Evolutionary conservation across 1,139 yeast species (phyloP).

Genomic region (Yueomyces sp.): DNA sequence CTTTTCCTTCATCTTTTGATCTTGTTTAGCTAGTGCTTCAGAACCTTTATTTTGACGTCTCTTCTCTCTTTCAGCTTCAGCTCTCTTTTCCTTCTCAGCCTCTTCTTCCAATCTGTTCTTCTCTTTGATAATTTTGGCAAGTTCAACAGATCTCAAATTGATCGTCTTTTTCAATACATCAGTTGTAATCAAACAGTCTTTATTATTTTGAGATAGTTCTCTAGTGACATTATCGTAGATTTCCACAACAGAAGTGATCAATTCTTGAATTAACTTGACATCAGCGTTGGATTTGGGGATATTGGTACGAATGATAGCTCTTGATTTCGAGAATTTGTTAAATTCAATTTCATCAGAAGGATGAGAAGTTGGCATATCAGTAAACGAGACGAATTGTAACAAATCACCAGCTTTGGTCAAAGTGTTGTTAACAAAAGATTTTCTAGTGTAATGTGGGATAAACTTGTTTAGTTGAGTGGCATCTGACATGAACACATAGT

Average conservation of each 20-base stretch:
- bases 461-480: conserved; percentile 66
- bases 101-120: conserved; percentile 41
- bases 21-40: conserved; percentile 64
- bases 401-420: conserved; percentile 38
- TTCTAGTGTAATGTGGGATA: conserved; percentile 37
- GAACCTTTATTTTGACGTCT: conserved; percentile 33
- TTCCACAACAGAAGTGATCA: conserved; percentile 24
- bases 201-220: conserved; percentile 22
- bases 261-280: conserved; percentile 18
- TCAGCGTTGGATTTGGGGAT: conserved; percentile 15
- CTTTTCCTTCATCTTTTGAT: conserved; percentile 55
- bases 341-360: conserved; percentile 37
- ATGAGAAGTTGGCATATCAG: conserved; percentile 65
- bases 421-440: conserved; percentile 33
- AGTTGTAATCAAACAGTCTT: conserved; percentile 22
- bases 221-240: conserved; percentile 31
- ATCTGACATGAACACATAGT: conserved; percentile 85
- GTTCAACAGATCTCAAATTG: conserved; percentile 33
- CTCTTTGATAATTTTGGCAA: conserved; percentile 44
- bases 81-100: conserved; percentile 63
- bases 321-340: conserved; percentile 43
- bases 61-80: conserved; percentile 43
- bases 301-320: conserved; percentile 22
- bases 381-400: conserved; percentile 58
- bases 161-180: conserved; percentile 68